Conservation (phyloP, 306 rosid genomes). For the Canavalia gladiata region DNA sequence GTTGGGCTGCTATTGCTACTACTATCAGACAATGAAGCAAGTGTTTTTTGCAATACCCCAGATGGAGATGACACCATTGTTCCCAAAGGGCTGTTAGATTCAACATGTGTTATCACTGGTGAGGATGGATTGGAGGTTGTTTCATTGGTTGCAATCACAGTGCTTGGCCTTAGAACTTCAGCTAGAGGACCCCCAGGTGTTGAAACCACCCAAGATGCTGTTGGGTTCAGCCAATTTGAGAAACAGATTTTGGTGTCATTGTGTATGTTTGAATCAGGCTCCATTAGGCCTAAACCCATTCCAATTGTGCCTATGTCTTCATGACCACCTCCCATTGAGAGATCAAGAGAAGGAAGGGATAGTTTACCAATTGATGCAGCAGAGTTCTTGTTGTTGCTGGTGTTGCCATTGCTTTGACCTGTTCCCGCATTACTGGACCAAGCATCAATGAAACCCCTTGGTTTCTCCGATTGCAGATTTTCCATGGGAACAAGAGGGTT, state of each 20-base stretch:
- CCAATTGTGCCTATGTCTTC: slow-evolving; percentile 56
- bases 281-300: slow-evolving; percentile 61
- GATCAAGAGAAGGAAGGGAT: slow-evolving; percentile 69
- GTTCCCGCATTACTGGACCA: slow-evolving; percentile 64
- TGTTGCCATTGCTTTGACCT: slow-evolving; percentile 39
- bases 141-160: slow-evolving; percentile 44
- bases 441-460: slow-evolving; percentile 76
- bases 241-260: slow-evolving; percentile 42
- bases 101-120: slow-evolving; percentile 55
- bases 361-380: slow-evolving; percentile 55
- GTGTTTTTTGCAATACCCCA: slow-evolving; percentile 72
- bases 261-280: slow-evolving; percentile 44
- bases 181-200: slow-evolving; percentile 80
- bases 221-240: slow-evolving; percentile 63
- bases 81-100: slow-evolving; percentile 55
- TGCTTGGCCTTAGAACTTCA: slow-evolving; percentile 77
- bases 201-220: slow-evolving; percentile 59
- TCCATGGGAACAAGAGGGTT: slow-evolving; percentile 58
- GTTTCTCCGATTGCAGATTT: slow-evolving; percentile 50
- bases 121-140: slow-evolving; percentile 59
- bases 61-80: slow-evolving; percentile 71
- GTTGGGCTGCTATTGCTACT: slow-evolving; percentile 76
- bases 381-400: slow-evolving; percentile 44
- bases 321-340: slow-evolving; percentile 70
- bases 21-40: slow-evolving; percentile 74